Conservation (phyloP, 2,329 filamentous ascomycete genomes). For the Colletotrichum brevisporum region DNA sequence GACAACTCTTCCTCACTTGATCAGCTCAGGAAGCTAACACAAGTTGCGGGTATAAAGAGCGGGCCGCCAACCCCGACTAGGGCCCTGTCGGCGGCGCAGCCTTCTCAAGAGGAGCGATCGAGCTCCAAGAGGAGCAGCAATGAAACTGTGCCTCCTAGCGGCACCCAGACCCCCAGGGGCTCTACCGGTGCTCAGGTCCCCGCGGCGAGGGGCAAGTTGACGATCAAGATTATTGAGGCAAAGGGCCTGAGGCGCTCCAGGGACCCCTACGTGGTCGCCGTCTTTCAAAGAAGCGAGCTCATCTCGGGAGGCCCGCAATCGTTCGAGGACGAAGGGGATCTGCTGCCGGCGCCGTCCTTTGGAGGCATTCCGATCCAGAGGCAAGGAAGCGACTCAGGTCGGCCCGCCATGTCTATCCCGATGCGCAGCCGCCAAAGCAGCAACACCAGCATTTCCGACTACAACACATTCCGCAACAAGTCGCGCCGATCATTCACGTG, state of each 20-base stretch:
- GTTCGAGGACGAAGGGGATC: conserved; percentile 72
- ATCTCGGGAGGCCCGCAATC: conserved; percentile 88
- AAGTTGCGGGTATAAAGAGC: conserved; percentile 86
- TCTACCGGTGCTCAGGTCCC: conserved; percentile 73
- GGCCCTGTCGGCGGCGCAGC: conserved; percentile 78
- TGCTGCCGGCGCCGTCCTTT: conserved; percentile 60
- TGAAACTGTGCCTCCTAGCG: conserved; percentile 61
- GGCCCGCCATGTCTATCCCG: conserved; percentile 90
- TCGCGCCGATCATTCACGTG: conserved; percentile 77
- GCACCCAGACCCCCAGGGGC: conserved; percentile 66
- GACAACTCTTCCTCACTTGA: conserved; percentile 74
- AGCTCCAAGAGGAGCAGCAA: conserved; percentile 53
- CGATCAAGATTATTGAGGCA: conserved; percentile 89
- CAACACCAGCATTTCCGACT: conserved; percentile 86
- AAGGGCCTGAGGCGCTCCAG: conserved; percentile 84
- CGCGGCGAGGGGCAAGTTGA: conserved; percentile 86
- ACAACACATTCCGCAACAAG: conserved; percentile 71
- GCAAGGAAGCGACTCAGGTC: conserved; percentile 84
- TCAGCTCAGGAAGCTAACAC: conserved; percentile 90
- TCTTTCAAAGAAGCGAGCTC: conserved; percentile 96
- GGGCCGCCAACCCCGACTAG: conserved; percentile 91
- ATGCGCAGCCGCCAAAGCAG: conserved; percentile 98
- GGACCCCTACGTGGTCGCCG: conserved; percentile 95
- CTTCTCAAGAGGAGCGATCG: conserved; percentile 62
- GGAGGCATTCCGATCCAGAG: conserved; percentile 75